phyloP scores from a whole-genome alignment of 1,284 basidiomycete species.

The Papiliotrema laurentii region DNA sequence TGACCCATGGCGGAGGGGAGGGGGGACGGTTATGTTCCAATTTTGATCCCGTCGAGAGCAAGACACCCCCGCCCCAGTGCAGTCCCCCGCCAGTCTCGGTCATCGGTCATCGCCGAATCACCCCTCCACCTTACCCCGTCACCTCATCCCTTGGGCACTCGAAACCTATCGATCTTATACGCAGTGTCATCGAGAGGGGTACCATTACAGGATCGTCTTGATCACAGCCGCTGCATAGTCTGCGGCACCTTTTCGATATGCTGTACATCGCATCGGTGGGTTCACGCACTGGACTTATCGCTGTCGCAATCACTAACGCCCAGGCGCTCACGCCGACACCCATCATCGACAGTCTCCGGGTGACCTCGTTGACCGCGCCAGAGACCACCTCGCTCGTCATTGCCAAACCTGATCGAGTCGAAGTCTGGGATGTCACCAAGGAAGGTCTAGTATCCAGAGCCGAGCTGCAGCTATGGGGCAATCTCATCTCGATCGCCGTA shows the following conservation, averaged over 20 bases:
- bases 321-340: constrained; percentile 48
- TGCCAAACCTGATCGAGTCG: constrained; percentile 47
- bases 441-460: constrained; percentile 27
- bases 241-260: constrained; percentile 16
- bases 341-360: constrained; percentile 33
- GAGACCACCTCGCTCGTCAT: constrained; percentile 33
- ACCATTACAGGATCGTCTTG: neutral
- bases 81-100: neutral
- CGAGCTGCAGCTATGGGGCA: constrained; percentile 44
- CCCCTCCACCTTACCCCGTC: neutral
- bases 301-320: neutral
- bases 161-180: too few species aligned
- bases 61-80: too few species aligned
- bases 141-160: too few species aligned
- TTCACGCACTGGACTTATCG: neutral
- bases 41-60: neutral
- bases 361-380: constrained; percentile 25
- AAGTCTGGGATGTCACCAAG: constrained; percentile 38
- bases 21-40: too few species aligned
- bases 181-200: neutral
- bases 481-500: constrained; percentile 35
- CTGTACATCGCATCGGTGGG: constrained; percentile 42
- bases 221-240: neutral
- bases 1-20: too few species aligned
- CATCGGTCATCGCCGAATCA: neutral